Evolutionary conservation across 78 protist species (phyloP).

Genomic region (Andalucia godoyi): DNA sequence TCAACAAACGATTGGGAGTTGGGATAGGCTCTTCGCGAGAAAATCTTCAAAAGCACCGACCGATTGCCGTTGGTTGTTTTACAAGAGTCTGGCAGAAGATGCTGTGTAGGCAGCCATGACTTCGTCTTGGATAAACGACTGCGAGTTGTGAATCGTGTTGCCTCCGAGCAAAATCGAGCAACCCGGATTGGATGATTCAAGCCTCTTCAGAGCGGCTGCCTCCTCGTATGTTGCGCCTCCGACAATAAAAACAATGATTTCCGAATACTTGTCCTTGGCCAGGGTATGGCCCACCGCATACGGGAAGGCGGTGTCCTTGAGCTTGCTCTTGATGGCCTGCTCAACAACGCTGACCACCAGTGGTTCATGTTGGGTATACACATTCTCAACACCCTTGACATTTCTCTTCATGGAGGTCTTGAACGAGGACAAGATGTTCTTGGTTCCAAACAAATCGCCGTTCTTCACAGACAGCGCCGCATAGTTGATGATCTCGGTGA

Average conservation of each 20-base stretch:
- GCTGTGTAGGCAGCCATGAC: too few relatives aligned
- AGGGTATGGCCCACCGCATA: neutral
- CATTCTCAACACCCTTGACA: slow-evolving; percentile 68
- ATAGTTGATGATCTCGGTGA: slow-evolving; percentile 28
- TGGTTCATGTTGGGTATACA: slow-evolving; percentile 87
- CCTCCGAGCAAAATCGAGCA: slow-evolving; percentile 57
- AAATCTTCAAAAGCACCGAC: neutral
- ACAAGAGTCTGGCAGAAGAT: neutral
- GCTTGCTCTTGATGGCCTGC: slow-evolving; percentile 23
- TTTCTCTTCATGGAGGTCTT: slow-evolving; percentile 18
- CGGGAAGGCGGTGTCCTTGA: slow-evolving; percentile 34
- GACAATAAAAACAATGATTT: slow-evolving; percentile 65
- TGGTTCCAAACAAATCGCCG: slow-evolving; percentile 58
- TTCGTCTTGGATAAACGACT: neutral
- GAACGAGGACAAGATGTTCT: slow-evolving; percentile 22
- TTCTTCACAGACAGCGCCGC: slow-evolving; percentile 46
- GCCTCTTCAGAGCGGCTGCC: slow-evolving; percentile 47
- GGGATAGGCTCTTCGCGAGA: neutral
- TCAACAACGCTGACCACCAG: slow-evolving; percentile 6
- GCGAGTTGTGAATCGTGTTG: slow-evolving; percentile 43
- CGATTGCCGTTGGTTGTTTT: too few relatives aligned
- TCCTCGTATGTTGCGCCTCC: slow-evolving; percentile 92
- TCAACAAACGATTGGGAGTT: too few relatives aligned
- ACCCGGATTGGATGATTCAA: too few relatives aligned
- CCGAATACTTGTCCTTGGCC: slow-evolving; percentile 21